These are phyloP conservation scores for Dovyalis caffra DNA, from an alignment of 345 rosid genomes.

Conservation along the genomic window DNA sequence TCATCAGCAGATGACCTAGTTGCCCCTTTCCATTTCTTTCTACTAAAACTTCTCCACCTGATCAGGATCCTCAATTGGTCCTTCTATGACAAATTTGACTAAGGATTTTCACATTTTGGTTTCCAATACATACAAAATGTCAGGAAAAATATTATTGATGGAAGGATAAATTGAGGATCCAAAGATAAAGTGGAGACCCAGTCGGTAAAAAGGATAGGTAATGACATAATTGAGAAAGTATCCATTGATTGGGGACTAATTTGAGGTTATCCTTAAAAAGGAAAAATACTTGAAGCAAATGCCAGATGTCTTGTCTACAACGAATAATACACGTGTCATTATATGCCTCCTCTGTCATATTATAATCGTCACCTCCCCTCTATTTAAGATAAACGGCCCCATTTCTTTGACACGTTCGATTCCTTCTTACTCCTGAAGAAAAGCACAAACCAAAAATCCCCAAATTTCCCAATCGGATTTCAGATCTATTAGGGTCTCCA, in stretches of 20 bases:
- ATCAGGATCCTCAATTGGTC: no score
- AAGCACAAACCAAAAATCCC: not conserved
- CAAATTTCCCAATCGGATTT: conserved; percentile 6
- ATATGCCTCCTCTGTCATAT: not conserved
- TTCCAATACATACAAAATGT: not conserved
- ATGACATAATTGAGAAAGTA: no score
- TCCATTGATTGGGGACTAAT: not conserved
- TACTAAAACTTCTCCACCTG: no score
- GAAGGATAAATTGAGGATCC: not conserved
- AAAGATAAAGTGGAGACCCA: no score
- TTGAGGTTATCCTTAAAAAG: not conserved
- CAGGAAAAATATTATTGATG: not conserved
- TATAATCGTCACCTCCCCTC: no score
- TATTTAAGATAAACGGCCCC: no score
- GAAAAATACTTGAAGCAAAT: not conserved
- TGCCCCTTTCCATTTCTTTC: no score
- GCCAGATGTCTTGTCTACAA: not conserved
- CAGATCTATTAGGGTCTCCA: conserved; percentile 1
- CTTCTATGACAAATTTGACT: no score
- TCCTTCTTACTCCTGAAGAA: not conserved
- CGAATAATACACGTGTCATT: not conserved
- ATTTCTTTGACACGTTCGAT: no score
- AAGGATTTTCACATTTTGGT: no score
- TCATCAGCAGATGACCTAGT: no score
- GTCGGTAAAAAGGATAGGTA: no score